phyloP scores from a whole-genome alignment of 2,329 filamentous ascomycete species.

The Teratosphaeria epicoccoides region DNA sequence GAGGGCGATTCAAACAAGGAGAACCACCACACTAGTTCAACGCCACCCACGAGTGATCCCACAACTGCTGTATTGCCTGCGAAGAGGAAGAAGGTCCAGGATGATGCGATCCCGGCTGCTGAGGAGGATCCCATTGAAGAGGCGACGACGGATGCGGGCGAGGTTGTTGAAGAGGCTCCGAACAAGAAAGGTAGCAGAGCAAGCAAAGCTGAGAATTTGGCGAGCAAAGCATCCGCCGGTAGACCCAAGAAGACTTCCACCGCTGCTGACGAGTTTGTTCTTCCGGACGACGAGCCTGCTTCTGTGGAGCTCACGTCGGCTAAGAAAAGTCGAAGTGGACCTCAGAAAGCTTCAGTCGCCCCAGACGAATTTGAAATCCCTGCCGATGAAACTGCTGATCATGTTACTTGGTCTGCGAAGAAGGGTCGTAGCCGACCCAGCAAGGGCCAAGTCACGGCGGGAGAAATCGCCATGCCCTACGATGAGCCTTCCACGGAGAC shows the following conservation, averaged over 20 bases:
- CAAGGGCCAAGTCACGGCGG: not conserved
- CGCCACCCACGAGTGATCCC: constrained; percentile 22
- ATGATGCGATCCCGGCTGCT: not conserved
- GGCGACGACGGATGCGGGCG: not conserved
- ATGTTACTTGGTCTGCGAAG: not conserved
- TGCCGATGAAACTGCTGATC: not conserved
- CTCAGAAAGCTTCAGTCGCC: not conserved
- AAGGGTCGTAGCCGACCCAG: not conserved
- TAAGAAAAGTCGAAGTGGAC: not conserved
- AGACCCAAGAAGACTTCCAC: not conserved
- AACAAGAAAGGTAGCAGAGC: not conserved
- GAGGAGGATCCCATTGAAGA: constrained; percentile 15
- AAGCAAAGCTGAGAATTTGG: not conserved
- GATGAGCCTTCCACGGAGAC: not conserved
- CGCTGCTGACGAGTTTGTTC: not conserved
- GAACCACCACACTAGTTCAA: constrained; percentile 12
- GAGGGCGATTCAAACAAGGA: constrained; percentile 16
- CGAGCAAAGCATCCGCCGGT: not conserved
- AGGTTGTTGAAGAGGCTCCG: not conserved
- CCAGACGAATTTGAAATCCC: not conserved
- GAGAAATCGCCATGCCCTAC: not conserved
- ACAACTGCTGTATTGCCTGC: constrained; percentile 3
- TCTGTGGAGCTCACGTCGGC: not conserved
- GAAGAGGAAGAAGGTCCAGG: not conserved
- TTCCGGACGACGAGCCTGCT: not conserved